Evolutionary conservation across 1,139 yeast genomes (phyloP).

Genomic region (Suhomyces terraborum): DNA sequence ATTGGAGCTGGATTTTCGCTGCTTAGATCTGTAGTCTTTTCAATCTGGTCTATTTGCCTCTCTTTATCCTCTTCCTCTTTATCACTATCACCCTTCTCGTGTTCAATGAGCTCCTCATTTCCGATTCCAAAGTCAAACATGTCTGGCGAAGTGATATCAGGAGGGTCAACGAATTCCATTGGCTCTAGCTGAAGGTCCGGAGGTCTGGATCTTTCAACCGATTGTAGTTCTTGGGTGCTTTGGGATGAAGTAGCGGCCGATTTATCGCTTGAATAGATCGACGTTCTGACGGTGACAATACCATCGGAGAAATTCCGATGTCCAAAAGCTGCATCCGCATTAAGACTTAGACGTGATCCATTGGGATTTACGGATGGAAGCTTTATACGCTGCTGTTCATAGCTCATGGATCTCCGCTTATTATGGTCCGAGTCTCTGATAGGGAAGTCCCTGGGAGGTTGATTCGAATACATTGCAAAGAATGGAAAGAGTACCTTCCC

Average conservation of each 20-base stretch:
- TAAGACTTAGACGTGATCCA: conserved; percentile 16
- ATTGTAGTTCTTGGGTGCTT: conserved; percentile 14
- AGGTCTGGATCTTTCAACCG: conserved; percentile 9
- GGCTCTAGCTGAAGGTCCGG: neutral
- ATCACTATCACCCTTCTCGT: neutral
- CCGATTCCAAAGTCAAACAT: conserved; percentile 5
- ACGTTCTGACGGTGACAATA: conserved; percentile 12
- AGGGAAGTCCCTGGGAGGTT: neutral
- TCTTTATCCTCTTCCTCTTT: neutral
- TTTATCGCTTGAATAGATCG: conserved; percentile 9
- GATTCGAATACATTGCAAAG: conserved; percentile 2
- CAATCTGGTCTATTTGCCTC: no score
- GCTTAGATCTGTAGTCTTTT: no score
- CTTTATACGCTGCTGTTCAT: conserved; percentile 33
- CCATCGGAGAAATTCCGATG: conserved; percentile 19
- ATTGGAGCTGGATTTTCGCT: no score
- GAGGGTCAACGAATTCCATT: neutral
- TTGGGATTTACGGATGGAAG: conserved; percentile 18
- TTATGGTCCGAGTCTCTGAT: neutral
- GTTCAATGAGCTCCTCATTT: neutral
- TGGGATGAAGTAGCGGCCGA: conserved; percentile 11
- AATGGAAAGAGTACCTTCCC: neutral
- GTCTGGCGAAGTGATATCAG: conserved; percentile 5
- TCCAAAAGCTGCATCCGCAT: conserved; percentile 8
- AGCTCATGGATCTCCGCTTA: conserved; percentile 33